These are phyloP conservation scores for Flaveria bidentis DNA, from an alignment of 129 eudicot species.

Conservation along the genomic window DNA sequence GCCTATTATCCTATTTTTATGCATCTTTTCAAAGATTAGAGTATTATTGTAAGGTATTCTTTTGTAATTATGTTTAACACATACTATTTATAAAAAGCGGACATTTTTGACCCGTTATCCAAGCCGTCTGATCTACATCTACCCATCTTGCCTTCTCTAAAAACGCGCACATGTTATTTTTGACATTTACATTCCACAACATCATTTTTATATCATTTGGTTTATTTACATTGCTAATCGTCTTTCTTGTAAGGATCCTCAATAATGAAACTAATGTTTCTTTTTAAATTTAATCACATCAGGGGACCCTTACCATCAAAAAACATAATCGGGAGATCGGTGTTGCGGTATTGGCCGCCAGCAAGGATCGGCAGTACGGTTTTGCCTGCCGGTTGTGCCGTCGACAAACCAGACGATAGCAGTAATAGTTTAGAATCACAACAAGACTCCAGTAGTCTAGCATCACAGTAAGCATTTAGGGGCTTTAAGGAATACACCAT, in stretches of 20 bases:
- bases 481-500: not conserved
- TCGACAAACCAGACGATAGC: conserved; percentile 52
- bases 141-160: not conserved
- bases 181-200: not conserved
- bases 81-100: not conserved
- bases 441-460: conserved; percentile 36
- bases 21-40: not conserved
- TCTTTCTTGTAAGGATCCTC: not conserved
- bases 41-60: not conserved
- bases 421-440: conserved; percentile 34
- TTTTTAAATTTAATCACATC: conserved; percentile 10
- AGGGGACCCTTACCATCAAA: conserved; percentile 95
- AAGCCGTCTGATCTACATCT: not conserved
- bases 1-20: not conserved
- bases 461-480: conserved; percentile 43
- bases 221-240: not conserved
- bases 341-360: conserved; percentile 95
- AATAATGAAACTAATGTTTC: not conserved
- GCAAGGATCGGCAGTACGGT: conserved; percentile 77
- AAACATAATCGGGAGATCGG: conserved; percentile 90
- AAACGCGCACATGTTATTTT: not conserved
- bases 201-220: not conserved
- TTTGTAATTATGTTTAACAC: not conserved
- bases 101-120: not conserved
- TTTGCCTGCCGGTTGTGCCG: conserved; percentile 60